Evolutionary conservation across 495 filamentous ascomycete species (phyloP).

Genomic region (Pseudotulostoma volvatum): DNA sequence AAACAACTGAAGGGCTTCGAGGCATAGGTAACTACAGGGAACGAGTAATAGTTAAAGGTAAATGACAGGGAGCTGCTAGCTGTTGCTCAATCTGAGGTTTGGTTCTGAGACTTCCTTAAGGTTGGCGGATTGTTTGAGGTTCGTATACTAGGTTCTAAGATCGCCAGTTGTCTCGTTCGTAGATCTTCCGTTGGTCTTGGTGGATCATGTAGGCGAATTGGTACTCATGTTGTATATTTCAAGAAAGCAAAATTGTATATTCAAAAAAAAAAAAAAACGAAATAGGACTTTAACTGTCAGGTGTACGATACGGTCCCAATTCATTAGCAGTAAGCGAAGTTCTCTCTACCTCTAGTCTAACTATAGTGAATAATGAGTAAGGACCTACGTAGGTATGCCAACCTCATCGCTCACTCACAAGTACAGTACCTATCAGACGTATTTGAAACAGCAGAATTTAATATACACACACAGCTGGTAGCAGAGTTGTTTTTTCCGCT

Average conservation of each 20-base stretch:
- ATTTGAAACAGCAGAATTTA: too few species aligned
- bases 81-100: background rate
- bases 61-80: background rate
- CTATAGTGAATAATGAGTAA: too few species aligned
- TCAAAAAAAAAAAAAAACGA: background rate
- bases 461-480: too few species aligned
- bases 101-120: background rate
- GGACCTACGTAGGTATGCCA: too few species aligned
- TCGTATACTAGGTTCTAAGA: background rate
- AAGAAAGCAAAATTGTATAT: background rate
- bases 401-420: too few species aligned
- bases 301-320: background rate
- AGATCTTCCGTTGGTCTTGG: background rate
- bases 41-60: background rate
- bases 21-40: background rate
- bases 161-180: background rate
- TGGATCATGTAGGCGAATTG: background rate
- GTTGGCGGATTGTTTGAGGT: background rate
- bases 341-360: too few species aligned
- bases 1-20: background rate
- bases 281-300: background rate
- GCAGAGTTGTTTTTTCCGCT: too few species aligned
- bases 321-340: too few species aligned
- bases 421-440: too few species aligned
- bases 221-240: background rate